A percentile compares a stretch with the other conserved stretches of the same genome.
These are phyloP conservation scores for Gracilaria gracilis DNA, from an alignment of 23 red algal genomes.

Conservation along the genomic window DNA sequence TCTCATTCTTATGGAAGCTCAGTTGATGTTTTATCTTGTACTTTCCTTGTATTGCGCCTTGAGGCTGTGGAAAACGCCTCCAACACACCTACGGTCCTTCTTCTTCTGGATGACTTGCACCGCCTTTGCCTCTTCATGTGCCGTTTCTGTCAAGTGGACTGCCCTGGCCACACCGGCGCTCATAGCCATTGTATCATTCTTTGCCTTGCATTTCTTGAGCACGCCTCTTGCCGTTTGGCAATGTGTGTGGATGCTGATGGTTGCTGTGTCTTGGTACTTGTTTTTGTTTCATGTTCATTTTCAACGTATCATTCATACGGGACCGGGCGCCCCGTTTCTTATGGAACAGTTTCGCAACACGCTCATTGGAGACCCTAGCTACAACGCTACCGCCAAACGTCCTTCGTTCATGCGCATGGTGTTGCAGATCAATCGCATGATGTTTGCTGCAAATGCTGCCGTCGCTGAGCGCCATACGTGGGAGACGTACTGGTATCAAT, in stretches of 20 bases:
- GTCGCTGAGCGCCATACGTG: conserved; percentile 75
- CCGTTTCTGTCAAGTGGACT: conserved; percentile 76
- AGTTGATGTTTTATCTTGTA: conserved; percentile 5
- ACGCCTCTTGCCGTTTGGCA: conserved; percentile 49
- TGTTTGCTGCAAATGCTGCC: conserved; percentile 70
- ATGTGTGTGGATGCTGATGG: conserved; percentile 42
- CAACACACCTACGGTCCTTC: not conserved
- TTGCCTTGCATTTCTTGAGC: conserved; percentile 51
- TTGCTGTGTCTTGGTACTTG: conserved; percentile 55
- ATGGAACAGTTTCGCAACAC: conserved; percentile 58
- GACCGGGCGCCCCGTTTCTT: conserved; percentile 70
- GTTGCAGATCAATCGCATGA: conserved; percentile 63
- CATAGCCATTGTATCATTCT: conserved; percentile 79
- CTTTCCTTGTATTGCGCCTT: conserved; percentile 60
- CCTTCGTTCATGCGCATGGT: conserved; percentile 45
- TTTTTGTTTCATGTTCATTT: conserved; percentile 74
- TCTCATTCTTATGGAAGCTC: conserved; percentile 79
- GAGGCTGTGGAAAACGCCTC: conserved; percentile 44
- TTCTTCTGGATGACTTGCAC: conserved; percentile 12
- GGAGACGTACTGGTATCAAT: conserved; percentile 76
- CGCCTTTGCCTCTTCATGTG: conserved; percentile 37
- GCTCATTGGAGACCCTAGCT: conserved; percentile 67
- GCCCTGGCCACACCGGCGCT: conserved; percentile 70
- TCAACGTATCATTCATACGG: conserved; percentile 46
- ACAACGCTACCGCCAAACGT: not conserved